Conservation (phyloP, 2,329 filamentous ascomycete genomes). For the Pestalotiopsis fici region DNA sequence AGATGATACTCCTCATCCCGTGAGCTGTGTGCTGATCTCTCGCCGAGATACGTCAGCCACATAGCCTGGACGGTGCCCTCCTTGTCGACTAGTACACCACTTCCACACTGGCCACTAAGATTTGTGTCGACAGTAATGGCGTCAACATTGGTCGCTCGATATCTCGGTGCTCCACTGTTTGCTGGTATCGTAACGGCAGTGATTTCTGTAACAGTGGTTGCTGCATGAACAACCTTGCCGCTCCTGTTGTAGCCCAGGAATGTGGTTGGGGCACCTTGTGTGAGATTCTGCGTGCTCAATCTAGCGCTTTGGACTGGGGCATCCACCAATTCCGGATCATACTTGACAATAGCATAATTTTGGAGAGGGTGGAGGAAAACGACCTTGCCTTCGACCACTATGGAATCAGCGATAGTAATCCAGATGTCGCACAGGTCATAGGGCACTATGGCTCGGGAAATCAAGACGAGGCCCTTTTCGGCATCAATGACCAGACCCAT, state of each 20-base stretch:
- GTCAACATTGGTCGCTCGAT: conserved; percentile 93
- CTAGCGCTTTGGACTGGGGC: conserved; percentile 89
- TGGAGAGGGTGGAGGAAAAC: conserved; percentile 95
- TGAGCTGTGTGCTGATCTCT: conserved; percentile 74
- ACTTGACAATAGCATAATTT: conserved; percentile 95
- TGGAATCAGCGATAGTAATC: conserved; percentile 93
- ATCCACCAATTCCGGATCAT: conserved; percentile 90
- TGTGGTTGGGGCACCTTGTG: conserved; percentile 90
- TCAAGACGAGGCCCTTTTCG: conserved; percentile 90
- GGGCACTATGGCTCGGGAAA: conserved; percentile 90
- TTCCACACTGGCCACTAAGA: conserved; percentile 87
- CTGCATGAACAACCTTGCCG: conserved; percentile 86
- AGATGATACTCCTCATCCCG: conserved; percentile 97
- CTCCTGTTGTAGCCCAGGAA: conserved; percentile 99
- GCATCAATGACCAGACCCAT: conserved; percentile 98
- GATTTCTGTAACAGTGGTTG: conserved; percentile 94
- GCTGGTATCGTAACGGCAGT: conserved; percentile 96
- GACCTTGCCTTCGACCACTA: conserved; percentile 91
- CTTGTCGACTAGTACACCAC: conserved; percentile 85
- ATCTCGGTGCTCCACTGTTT: conserved; percentile 86
- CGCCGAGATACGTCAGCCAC: conserved; percentile 96
- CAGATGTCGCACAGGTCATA: conserved; percentile 97
- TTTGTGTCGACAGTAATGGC: conserved; percentile 96
- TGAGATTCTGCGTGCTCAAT: conserved; percentile 78
- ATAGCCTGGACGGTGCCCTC: conserved; percentile 93